Evolutionary conservation across 352 stramenopile species (phyloP), one percentile per base, ranked within the genome.

Genomic region (Globisporangium cylindrosporum): DNA sequence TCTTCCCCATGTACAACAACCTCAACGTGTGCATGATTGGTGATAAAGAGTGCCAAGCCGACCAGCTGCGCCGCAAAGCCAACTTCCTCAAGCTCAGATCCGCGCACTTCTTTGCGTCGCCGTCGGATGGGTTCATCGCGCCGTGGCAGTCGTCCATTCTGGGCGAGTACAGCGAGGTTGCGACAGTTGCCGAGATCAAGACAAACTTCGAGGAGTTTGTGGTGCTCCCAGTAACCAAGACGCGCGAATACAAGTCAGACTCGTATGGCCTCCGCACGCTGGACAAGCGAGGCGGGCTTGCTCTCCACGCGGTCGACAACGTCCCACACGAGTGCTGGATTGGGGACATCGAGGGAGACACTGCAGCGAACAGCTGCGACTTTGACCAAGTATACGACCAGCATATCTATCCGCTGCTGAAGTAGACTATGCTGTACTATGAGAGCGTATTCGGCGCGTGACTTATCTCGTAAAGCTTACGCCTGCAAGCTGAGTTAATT

Each of bases 21-120:
- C 62, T 76, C 1, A 48, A 68, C 27, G 1, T 60, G 24, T 77
- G 67, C 27, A 68, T 48, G 8, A 32, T 20, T 3, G 27, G 20
- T 0, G 61, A 78, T n/a, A 70, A 8, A 7, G 32, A 36, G 3
- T 81, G 73, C 22, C 46, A 4, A 0, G 55, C 38, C 4, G 48
- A 74, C 12, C 69, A 86, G 41, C 53, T 54, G 7, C 72, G 74
- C 3, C 80, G 78, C 38, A 80, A 81, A 25, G 38, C 48, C 63
- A 88, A 88, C 72, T 84, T 78, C 48, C 54, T 73, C 15, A 79
- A 75, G 55, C 62, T 84, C 25, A 68, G 77, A 41, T 67, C 67
- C 10, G 80, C 78, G 1, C 75, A 86, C 67, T 85, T 82, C 72
- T 82, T 88, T 43, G 73, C 73, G 0, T 86, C 78, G 5, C 76